Base-by-base conservation (phyloP, 208 protist genomes). In the Leishmania gerbilli region DNA sequence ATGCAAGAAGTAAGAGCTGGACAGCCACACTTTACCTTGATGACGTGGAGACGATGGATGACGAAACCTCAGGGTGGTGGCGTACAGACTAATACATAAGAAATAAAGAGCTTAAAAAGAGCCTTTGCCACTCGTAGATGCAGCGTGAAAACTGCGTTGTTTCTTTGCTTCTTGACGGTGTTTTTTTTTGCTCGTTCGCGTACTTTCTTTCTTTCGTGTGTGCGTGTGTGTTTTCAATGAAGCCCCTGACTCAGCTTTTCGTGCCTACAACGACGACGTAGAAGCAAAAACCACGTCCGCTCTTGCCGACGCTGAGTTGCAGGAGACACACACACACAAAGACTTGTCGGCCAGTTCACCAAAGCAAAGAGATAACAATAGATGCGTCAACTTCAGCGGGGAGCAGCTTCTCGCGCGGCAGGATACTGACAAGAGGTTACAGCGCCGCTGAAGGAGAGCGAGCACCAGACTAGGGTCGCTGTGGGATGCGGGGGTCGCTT, bases 41-140 rank as follows among this genome's bases (percentile, higher is more conserved):
- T 4, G 60, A 67, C 60, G 60, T 24, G 9, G 24, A 37, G 60
- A 67, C 60, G n/a, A 67, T 67, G 1, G 37, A 55, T 45, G 55
- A 5, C 17, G 49, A 17, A 37, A 27, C 60, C 40, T 67, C 55
- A 51, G 42, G 3, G 42, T 53, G 4, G 40, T 24, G 45, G 60
- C 3, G 17, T 40, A 11, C 9, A 40, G 3, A 34, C 24, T 56
- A 37, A 34, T 64, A 15, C 15, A 24, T 76, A 65, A n/a, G 74
- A 79, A 56, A 75, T 58, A 65, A 56, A 79, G 68, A 76, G 74
- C 60, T 27, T 27, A n/a, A 78, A 78, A 76, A 49, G 24, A 67
- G 8, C 3, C 11, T 67, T 67, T n/a, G 13, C 9, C 11, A 67
- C 24, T 24, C 13, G 56, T 62, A 4, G 56, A 3, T 24, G 56